Evolutionary conservation across 345 rosid genomes (phyloP).

Genomic region (Arabidopsis suecica): DNA sequence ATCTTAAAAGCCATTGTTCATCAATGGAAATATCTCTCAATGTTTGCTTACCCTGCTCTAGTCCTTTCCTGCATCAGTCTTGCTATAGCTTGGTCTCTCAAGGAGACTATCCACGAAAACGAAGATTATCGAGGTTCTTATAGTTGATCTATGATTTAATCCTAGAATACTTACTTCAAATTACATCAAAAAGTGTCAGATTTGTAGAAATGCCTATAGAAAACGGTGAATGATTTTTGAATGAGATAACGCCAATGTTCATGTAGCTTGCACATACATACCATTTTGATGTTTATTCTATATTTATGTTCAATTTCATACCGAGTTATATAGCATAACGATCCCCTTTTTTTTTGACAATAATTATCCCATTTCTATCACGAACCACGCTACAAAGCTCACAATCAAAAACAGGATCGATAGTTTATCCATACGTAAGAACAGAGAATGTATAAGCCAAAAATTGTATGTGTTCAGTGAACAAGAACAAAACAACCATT

Average conservation of each 20-base stretch:
- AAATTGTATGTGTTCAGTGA: constrained; percentile 2
- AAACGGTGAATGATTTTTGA: not conserved
- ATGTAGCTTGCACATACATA: not conserved
- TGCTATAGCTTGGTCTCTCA: constrained; percentile 25
- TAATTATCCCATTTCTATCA: not conserved
- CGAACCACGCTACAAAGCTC: not conserved
- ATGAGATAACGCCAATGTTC: not conserved
- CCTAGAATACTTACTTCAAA: not conserved
- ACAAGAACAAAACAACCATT: constrained; percentile 33
- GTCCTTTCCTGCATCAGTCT: constrained; percentile 13
- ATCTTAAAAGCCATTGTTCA: constrained; percentile 31
- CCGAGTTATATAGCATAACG: not conserved
- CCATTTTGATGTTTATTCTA: not conserved
- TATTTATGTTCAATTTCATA: not conserved
- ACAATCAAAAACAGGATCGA: constrained; percentile 10
- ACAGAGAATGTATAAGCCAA: constrained; percentile 12
- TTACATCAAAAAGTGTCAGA: not conserved
- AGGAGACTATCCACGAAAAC: not conserved
- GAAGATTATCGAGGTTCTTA: constrained; percentile 30
- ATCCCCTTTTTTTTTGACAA: too few relatives aligned
- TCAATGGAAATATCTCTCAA: constrained; percentile 39
- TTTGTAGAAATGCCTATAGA: not conserved
- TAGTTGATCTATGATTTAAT: not conserved
- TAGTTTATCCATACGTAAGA: constrained; percentile 20
- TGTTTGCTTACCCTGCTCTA: constrained; percentile 25